A percentile compares a stretch with the other conserved stretches of the same genome.
Evolutionary conservation across 108 stramenopile genomes (phyloP).

Genomic region (Conticribra guillardii): DNA sequence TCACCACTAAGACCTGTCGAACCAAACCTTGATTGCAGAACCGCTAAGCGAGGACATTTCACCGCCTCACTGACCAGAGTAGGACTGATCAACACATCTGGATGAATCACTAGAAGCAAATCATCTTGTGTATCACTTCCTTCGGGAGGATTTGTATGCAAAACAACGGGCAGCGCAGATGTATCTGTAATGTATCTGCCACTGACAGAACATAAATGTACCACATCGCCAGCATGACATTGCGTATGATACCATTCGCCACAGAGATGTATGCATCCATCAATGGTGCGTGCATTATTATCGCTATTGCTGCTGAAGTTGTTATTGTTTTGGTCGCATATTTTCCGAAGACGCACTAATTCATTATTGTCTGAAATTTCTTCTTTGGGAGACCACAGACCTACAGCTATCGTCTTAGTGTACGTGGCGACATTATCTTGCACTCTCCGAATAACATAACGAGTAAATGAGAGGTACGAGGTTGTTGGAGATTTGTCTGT

Average conservation of each 20-base stretch:
- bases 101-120: constrained; percentile 77
- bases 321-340: constrained; percentile 8
- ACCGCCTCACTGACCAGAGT: constrained; percentile 80
- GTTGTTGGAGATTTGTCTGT: too few relatives aligned
- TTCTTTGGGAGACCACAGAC: constrained; percentile 57
- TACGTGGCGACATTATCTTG: constrained; percentile 54
- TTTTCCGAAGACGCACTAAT: constrained; percentile 33
- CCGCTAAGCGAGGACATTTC: constrained; percentile 74
- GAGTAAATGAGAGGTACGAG: constrained; percentile 64
- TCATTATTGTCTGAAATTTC: constrained; percentile 31
- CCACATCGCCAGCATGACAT: constrained; percentile 61
- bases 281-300: constrained; percentile 10
- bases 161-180: constrained; percentile 72
- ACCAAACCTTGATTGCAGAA: constrained; percentile 70
- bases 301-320: constrained; percentile 1
- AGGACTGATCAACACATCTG: constrained; percentile 82
- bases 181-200: constrained; percentile 69
- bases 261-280: constrained; percentile 71
- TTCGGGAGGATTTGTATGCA: constrained; percentile 61
- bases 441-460: constrained; percentile 68
- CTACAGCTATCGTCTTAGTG: constrained; percentile 66
- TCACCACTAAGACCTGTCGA: constrained; percentile 63
- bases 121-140: constrained; percentile 67
- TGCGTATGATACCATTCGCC: constrained; percentile 82
- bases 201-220: constrained; percentile 80